phyloP scores from a whole-genome alignment of 1,139 yeast genomes.

The Yamadazyma oceani region DNA sequence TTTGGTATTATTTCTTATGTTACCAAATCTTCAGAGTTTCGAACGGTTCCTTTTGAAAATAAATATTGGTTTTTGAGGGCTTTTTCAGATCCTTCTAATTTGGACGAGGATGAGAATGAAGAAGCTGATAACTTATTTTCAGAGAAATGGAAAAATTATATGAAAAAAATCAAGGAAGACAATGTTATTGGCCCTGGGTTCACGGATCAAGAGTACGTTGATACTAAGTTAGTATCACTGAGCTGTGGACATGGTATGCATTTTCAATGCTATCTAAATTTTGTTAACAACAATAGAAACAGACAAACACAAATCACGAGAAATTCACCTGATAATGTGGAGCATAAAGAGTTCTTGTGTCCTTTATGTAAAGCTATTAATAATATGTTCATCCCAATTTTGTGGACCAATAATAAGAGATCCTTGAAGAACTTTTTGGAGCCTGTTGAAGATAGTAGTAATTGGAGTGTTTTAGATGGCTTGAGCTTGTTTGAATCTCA shows the following conservation, averaged over 20 bases:
- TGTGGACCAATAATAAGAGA: constrained; percentile 46
- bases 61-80: constrained; percentile 67
- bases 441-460: constrained; percentile 12
- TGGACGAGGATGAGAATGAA: constrained; percentile 34
- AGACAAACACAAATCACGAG: constrained; percentile 76
- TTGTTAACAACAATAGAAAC: constrained; percentile 46
- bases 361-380: constrained; percentile 89
- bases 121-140: constrained; percentile 22
- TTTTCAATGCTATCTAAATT: constrained; percentile 69
- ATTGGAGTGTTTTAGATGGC: constrained; percentile 12
- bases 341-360: constrained; percentile 75
- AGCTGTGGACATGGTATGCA: constrained; percentile 98
- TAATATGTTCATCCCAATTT: constrained; percentile 77
- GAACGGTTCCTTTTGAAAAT: constrained; percentile 64
- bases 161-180: constrained; percentile 35
- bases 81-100: constrained; percentile 54
- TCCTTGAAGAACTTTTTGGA: constrained; percentile 24
- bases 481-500: constrained; percentile 19
- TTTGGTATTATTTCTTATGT: constrained; percentile 73
- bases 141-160: constrained; percentile 38
- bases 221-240: constrained; percentile 57
- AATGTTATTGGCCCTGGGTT: constrained; percentile 74
- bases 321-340: constrained; percentile 74
- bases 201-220: constrained; percentile 39
- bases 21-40: constrained; percentile 57